Percentiles rank a stretch among this genome's conserved stretches.
Conservation (phyloP, 2,329 filamentous ascomycete genomes). For the Elsinoe perseae region DNA sequence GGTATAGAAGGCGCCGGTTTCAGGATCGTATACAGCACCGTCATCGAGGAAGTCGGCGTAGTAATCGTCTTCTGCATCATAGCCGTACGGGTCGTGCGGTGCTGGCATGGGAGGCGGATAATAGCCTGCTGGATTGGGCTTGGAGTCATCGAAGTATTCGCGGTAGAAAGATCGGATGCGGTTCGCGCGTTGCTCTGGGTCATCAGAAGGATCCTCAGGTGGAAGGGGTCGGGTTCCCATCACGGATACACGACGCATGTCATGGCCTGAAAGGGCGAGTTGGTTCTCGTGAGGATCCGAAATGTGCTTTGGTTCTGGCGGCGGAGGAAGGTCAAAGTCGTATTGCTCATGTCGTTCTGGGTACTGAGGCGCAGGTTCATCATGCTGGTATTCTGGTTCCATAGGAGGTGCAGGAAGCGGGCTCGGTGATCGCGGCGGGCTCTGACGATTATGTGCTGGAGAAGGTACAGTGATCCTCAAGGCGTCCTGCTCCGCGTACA, state of each 20-base stretch:
- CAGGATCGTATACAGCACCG: slow-evolving; percentile 47
- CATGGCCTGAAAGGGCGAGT: slow-evolving; percentile 21
- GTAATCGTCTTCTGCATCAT: slow-evolving; percentile 67
- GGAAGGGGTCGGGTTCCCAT: slow-evolving; percentile 74
- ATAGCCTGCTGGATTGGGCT: slow-evolving; percentile 35
- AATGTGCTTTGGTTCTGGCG: slow-evolving; percentile 3
- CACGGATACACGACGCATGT: slow-evolving; percentile 45
- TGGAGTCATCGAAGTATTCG: slow-evolving; percentile 92
- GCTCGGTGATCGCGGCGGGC: slow-evolving; percentile 6
- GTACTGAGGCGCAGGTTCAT: not conserved
- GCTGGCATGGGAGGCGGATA: slow-evolving; percentile 22
- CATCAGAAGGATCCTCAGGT: slow-evolving; percentile 76
- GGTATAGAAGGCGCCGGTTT: slow-evolving; percentile 56
- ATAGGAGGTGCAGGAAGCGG: slow-evolving; percentile 5
- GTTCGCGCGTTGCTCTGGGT: slow-evolving; percentile 90
- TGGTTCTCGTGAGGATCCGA: slow-evolving; percentile 7
- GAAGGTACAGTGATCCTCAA: slow-evolving; percentile 14
- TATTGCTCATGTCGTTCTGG: not conserved
- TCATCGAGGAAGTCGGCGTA: slow-evolving; percentile 63
- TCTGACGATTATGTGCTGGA: slow-evolving; percentile 11
- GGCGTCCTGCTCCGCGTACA: slow-evolving; percentile 5
- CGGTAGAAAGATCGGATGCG: slow-evolving; percentile 98
- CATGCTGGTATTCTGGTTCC: not conserved
- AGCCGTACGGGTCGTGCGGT: slow-evolving; percentile 26
- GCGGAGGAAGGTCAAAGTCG: slow-evolving; percentile 7